Conservation (phyloP, 2,329 filamentous ascomycete species). For the Dothideomycetes sp. region DNA sequence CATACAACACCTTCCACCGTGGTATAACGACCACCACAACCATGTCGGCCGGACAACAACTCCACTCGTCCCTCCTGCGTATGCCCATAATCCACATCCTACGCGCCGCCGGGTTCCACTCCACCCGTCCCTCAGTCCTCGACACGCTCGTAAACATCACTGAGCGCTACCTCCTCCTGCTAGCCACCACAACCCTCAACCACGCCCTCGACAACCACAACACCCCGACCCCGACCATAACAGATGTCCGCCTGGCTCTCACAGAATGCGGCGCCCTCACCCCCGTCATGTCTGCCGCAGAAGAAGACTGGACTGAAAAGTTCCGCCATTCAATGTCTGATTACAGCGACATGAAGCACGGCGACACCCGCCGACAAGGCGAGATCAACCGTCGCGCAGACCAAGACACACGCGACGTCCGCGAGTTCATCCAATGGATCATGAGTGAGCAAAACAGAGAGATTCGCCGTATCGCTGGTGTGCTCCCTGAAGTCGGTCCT, state of each 20-base stretch:
- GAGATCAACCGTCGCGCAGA: conserved; percentile 38
- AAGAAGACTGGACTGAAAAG: conserved; percentile 54
- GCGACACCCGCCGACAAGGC: conserved; percentile 24
- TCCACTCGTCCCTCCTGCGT: conserved; percentile 70
- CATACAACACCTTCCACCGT: too few species aligned
- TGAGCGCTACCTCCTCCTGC: conserved; percentile 64
- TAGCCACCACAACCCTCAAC: conserved; percentile 60
- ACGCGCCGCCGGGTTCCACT: conserved; percentile 80
- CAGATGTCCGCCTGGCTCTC: conserved; percentile 77
- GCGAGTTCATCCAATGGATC: conserved; percentile 72
- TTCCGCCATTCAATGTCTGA: conserved; percentile 33
- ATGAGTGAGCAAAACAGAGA: conserved; percentile 62
- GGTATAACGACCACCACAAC: too few species aligned
- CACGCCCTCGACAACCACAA: conserved; percentile 63
- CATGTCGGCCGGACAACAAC: conserved; percentile 18
- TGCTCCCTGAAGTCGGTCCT: conserved; percentile 37
- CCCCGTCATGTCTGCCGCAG: conserved; percentile 54
- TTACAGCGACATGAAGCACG: conserved; percentile 26
- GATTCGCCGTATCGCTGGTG: conserved; percentile 70
- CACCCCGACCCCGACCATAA: conserved; percentile 51
- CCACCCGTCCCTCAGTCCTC: conserved; percentile 67
- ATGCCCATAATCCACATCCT: conserved; percentile 84
- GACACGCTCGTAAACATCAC: conserved; percentile 83
- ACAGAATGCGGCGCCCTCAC: conserved; percentile 67
- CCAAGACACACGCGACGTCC: conserved; percentile 70